Percentiles rank a stretch among this genome's conserved stretches.
These are phyloP conservation scores for Haplographium delicatum DNA, from an alignment of 495 filamentous ascomycete genomes.

Conservation along the genomic window DNA sequence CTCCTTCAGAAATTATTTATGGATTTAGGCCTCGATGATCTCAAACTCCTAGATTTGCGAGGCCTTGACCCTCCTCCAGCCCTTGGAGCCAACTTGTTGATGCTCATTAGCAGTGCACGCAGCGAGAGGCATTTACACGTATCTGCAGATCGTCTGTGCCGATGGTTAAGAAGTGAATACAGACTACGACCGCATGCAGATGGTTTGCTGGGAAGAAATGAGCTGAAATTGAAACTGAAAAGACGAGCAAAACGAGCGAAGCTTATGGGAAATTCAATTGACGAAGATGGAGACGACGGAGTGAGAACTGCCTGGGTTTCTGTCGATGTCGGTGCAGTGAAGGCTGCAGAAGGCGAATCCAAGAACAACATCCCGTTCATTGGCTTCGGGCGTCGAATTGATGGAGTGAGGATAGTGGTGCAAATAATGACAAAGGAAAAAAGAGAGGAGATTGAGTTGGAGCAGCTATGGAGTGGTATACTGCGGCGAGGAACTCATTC, in stretches of 20 bases:
- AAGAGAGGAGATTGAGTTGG: constrained; percentile 76
- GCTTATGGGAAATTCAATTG: constrained; percentile 53
- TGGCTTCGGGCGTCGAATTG: constrained; percentile 64
- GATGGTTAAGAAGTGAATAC: constrained; percentile 73
- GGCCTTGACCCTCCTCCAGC: constrained; percentile 78
- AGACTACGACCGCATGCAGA: constrained; percentile 73
- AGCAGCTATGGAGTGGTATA: constrained; percentile 61
- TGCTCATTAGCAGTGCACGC: constrained; percentile 89
- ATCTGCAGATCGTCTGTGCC: constrained; percentile 80
- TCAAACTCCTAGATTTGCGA: constrained; percentile 76
- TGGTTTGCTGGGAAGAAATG: constrained; percentile 81
- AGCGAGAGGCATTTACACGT: constrained; percentile 92
- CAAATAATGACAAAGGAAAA: constrained; percentile 88
- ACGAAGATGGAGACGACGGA: constrained; percentile 60
- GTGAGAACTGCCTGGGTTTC: constrained; percentile 94
- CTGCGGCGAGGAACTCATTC: constrained; percentile 4
- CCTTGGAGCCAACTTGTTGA: constrained; percentile 79
- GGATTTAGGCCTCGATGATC: constrained; percentile 74
- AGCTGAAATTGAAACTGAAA: constrained; percentile 80
- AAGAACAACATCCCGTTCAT: constrained; percentile 51
- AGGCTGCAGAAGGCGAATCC: constrained; percentile 38
- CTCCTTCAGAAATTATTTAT: constrained; percentile 75
- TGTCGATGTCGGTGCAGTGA: constrained; percentile 74
- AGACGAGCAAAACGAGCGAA: constrained; percentile 74
- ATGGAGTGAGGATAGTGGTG: constrained; percentile 66